phyloP scores from a whole-genome alignment of 2,329 filamentous ascomycete species.

The Colletotrichum falcatum region DNA sequence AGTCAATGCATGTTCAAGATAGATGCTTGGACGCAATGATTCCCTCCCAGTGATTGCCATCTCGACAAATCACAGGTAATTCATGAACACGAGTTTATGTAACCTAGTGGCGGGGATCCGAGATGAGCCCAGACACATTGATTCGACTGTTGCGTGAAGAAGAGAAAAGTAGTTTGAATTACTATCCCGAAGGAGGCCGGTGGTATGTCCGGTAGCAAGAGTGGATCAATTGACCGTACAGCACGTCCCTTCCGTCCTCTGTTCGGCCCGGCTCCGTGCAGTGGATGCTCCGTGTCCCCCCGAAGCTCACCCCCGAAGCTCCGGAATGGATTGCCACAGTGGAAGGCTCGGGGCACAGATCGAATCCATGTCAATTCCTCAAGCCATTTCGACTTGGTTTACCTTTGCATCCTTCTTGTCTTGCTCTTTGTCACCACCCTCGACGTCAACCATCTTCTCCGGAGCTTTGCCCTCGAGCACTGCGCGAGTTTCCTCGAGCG shows the following conservation, averaged over 20 bases:
- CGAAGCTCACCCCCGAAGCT: no score
- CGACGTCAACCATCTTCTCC: slow-evolving; percentile 1
- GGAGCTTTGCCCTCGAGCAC: slow-evolving; percentile 36
- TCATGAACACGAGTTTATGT: no score
- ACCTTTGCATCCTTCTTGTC: slow-evolving; percentile 3
- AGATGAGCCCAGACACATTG: no score
- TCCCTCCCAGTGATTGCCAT: no score
- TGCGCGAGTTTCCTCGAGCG: slow-evolving; percentile 42
- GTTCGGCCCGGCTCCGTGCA: background rate
- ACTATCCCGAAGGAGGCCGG: no score
- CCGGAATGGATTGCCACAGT: no score
- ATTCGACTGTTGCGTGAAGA: no score
- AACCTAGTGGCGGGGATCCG: no score
- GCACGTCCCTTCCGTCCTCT: background rate
- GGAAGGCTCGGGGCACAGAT: no score
- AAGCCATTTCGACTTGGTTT: slow-evolving; percentile 23
- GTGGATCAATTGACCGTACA: no score
- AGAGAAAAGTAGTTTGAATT: no score
- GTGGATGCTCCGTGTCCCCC: background rate
- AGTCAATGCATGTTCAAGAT: background rate
- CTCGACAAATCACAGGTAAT: background rate
- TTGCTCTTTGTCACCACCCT: background rate
- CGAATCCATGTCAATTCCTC: background rate
- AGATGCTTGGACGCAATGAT: background rate
- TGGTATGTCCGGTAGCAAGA: no score